Conservation (phyloP, 768 basidiomycete species). For the Calocera viscosa region DNA sequence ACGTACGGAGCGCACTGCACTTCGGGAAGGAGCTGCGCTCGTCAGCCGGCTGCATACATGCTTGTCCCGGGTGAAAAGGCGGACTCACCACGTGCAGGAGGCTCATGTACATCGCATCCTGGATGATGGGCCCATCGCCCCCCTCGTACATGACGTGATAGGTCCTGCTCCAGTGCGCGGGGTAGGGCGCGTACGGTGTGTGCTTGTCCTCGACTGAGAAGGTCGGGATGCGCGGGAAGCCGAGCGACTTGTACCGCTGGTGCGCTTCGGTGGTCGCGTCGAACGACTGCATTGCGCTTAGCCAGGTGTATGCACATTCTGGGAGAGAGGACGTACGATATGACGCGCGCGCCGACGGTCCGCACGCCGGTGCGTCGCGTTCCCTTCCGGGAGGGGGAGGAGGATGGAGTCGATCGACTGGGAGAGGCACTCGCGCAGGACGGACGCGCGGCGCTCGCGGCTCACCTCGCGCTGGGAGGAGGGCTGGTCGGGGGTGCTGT, state of each 20-base stretch:
- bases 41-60: not conserved
- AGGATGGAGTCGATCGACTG: not conserved
- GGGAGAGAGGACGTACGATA: not conserved
- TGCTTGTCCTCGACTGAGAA: not conserved
- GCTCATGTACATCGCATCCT: conserved; percentile 4
- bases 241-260: conserved; percentile 5
- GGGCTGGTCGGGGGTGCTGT: not conserved
- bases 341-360: not conserved
- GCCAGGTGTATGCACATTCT: not conserved
- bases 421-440: not conserved
- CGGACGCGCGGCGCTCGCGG: not conserved
- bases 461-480: too few species aligned
- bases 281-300: not conserved
- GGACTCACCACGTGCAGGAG: not conserved
- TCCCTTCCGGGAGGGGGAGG: not conserved
- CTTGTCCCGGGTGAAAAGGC: not conserved
- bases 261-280: not conserved
- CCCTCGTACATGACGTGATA: conserved; percentile 2
- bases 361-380: not conserved
- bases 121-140: not conserved
- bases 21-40: not conserved
- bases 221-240: not conserved
- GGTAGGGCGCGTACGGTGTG: not conserved
- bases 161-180: conserved; percentile 5
- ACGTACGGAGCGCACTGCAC: not conserved